A percentile compares a stretch with the other conserved stretches of the same genome.
Conservation (phyloP, 2,329 filamentous ascomycete genomes). For the Dactylellina haptotyla region DNA sequence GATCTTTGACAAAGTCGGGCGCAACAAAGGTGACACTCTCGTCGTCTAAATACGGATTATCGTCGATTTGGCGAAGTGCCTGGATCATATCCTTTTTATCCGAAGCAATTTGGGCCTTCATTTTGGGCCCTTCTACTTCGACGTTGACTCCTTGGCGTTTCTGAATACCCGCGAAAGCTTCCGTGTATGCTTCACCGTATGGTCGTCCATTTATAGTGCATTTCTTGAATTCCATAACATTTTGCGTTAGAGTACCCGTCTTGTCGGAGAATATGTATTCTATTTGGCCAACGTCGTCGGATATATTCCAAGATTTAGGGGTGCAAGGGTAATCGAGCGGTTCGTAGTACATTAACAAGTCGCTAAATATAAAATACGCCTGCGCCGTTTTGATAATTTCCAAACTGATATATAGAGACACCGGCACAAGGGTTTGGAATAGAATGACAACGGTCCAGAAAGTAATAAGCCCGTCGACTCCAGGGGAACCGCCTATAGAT, state of each 20-base stretch:
- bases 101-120: constrained; percentile 78
- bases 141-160: constrained; percentile 88
- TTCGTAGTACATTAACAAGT: constrained; percentile 96
- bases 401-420: constrained; percentile 95
- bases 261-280: constrained; percentile 99
- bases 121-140: constrained; percentile 78
- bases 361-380: constrained; percentile 97
- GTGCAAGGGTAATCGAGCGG: constrained; percentile 92
- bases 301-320: constrained; percentile 99
- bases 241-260: constrained; percentile 87
- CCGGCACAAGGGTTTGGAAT: constrained; percentile 98
- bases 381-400: constrained; percentile 94
- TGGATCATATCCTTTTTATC: constrained; percentile 78
- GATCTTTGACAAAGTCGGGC: constrained; percentile 84
- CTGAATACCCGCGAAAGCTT: constrained; percentile 95
- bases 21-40: constrained; percentile 92
- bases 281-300: constrained; percentile 95
- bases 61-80: constrained; percentile 77
- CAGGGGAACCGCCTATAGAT: constrained; percentile 77
- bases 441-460: constrained; percentile 95
- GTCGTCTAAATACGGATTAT: constrained; percentile 91
- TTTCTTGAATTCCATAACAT: constrained; percentile 99
- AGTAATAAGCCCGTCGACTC: constrained; percentile 88
- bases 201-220: constrained; percentile 94
- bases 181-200: constrained; percentile 97